Evolutionary conservation across 108 stramenopile species (phyloP).

Genomic region (Fragilariopsis cylindrus): DNA sequence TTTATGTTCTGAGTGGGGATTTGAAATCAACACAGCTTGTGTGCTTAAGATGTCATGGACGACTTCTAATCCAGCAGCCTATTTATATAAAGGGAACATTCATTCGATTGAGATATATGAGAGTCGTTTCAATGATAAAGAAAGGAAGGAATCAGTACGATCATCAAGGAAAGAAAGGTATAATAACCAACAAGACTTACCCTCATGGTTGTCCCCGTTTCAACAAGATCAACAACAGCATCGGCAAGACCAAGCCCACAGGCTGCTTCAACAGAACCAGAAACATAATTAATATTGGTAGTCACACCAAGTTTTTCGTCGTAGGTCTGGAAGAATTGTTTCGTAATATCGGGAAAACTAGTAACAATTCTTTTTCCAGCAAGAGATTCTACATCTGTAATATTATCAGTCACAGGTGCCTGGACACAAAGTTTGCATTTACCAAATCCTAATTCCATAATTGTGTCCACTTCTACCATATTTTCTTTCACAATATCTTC

Average conservation of each 20-base stretch:
- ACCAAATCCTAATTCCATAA: constrained; percentile 94
- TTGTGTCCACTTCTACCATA: constrained; percentile 72
- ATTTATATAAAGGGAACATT: not conserved
- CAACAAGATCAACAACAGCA: constrained; percentile 97
- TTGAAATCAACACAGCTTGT: constrained; percentile 78
- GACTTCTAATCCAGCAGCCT: constrained; percentile 95
- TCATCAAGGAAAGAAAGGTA: not conserved
- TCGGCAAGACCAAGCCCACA: constrained; percentile 96
- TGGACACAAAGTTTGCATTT: constrained; percentile 94
- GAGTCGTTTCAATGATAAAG: not conserved
- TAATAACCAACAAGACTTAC: constrained; percentile 36
- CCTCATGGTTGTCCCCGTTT: constrained; percentile 98
- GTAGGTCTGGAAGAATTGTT: constrained; percentile 79
- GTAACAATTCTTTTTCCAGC: constrained; percentile 96
- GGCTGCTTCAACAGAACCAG: constrained; percentile 96
- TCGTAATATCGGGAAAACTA: constrained; percentile 87
- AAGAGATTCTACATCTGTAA: constrained; percentile 69
- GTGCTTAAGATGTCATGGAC: constrained; percentile 86
- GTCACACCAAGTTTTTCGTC: constrained; percentile 73
- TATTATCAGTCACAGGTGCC: constrained; percentile 77
- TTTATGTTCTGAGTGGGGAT: constrained; percentile 81
- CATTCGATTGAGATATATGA: not conserved
- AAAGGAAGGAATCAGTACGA: not conserved
- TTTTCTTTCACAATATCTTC: constrained; percentile 85
- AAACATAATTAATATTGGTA: constrained; percentile 88